These are phyloP conservation scores for Cryphonectria nitschkei DNA, from an alignment of 2,329 filamentous ascomycete genomes.

Conservation along the genomic window DNA sequence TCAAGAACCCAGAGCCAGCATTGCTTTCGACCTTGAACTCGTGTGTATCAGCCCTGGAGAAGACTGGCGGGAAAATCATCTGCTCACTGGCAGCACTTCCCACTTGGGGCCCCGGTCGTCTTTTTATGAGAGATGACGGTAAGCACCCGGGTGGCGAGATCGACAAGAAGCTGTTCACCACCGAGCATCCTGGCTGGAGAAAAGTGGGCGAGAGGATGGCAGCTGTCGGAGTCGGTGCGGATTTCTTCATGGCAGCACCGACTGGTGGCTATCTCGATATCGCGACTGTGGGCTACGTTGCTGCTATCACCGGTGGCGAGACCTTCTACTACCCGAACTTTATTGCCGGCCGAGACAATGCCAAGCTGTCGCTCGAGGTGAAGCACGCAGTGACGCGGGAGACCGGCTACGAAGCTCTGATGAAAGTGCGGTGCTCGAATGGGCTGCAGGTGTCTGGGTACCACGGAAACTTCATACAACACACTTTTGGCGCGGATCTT, in stretches of 20 bases:
- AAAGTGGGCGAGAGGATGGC: slow-evolving; percentile 88
- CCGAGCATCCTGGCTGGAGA: slow-evolving; percentile 86
- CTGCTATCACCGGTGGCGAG: slow-evolving; percentile 90
- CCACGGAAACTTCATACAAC: slow-evolving; percentile 94
- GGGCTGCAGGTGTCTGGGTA: slow-evolving; percentile 93
- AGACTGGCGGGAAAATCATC: slow-evolving; percentile 89
- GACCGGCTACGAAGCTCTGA: slow-evolving; percentile 91
- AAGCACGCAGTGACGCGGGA: slow-evolving; percentile 84
- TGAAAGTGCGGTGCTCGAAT: slow-evolving; percentile 98
- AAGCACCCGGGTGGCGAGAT: slow-evolving; percentile 85
- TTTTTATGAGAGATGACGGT: slow-evolving; percentile 86
- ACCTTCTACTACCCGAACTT: slow-evolving; percentile 98
- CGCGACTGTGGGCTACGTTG: slow-evolving; percentile 85
- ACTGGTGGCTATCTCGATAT: slow-evolving; percentile 91
- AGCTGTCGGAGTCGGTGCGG: slow-evolving; percentile 80
- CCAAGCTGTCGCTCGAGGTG: slow-evolving; percentile 84
- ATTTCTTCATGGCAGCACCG: slow-evolving; percentile 93
- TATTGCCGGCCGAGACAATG: slow-evolving; percentile 80
- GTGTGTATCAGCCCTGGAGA: slow-evolving; percentile 78
- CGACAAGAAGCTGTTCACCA: slow-evolving; percentile 89
- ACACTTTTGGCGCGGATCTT: slow-evolving; percentile 91
- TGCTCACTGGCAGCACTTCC: slow-evolving; percentile 87
- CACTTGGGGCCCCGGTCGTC: slow-evolving; percentile 84
- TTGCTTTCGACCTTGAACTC: slow-evolving; percentile 83
- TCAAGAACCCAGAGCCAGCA: slow-evolving; percentile 91